Percentiles rank a stretch among this genome's conserved stretches.
Conservation (phyloP, 495 filamentous ascomycete genomes). For the Neurospora cerealis region DNA sequence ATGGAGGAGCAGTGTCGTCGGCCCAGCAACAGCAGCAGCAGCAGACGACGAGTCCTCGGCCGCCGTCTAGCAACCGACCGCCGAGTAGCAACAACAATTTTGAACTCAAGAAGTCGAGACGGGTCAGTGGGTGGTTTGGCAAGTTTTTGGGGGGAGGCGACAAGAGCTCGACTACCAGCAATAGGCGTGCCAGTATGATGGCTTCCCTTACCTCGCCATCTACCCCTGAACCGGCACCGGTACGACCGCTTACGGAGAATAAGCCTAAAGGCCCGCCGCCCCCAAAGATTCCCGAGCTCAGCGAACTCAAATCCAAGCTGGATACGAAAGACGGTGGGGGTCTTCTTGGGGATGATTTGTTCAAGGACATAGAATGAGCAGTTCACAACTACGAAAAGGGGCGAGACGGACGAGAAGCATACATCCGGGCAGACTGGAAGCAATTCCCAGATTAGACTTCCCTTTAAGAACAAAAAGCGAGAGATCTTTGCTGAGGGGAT, state of each 20-base stretch:
- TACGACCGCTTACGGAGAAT: slow-evolving; percentile 10
- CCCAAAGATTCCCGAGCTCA: slow-evolving; percentile 51
- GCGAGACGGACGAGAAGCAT: background rate
- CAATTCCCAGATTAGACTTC: background rate
- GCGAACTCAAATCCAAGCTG: slow-evolving; percentile 39
- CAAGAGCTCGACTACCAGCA: background rate
- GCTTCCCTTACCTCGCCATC: slow-evolving; percentile 5
- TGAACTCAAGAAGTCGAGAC: slow-evolving; percentile 25
- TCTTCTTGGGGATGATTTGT: slow-evolving; percentile 44
- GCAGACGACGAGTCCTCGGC: background rate
- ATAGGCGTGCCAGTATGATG: slow-evolving; percentile 21
- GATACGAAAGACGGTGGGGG: slow-evolving; percentile 24
- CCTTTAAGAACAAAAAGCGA: background rate
- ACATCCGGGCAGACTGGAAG: background rate
- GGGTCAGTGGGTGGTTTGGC: slow-evolving; percentile 41
- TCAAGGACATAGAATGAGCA: slow-evolving; percentile 45
- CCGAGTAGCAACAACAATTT: background rate
- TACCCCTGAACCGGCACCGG: slow-evolving; percentile 12
- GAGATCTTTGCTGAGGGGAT: slow-evolving; percentile 3
- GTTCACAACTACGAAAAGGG: background rate
- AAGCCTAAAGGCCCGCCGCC: slow-evolving; percentile 41
- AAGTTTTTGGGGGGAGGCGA: slow-evolving; percentile 28
- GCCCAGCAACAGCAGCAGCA: slow-evolving; percentile 22
- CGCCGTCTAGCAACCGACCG: background rate
- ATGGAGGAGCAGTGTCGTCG: slow-evolving; percentile 13